Percentiles rank a stretch among this genome's conserved stretches.
Conservation (phyloP, 192 early-diverging fungal genomes). For the Rhizoclosmatium sp. region DNA sequence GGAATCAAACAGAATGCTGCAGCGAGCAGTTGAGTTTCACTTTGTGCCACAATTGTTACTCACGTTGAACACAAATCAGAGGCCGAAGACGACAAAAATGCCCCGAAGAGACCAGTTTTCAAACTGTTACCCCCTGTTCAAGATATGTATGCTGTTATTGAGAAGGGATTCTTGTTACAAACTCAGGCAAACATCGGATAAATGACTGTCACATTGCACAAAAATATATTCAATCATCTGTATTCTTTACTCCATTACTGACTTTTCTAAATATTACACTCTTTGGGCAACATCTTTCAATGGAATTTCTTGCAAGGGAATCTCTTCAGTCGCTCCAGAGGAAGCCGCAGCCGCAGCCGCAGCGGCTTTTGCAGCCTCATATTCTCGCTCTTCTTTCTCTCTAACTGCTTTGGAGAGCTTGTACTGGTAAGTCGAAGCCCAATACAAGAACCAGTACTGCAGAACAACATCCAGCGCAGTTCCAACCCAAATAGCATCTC, state of each 20-base stretch:
- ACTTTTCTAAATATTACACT: too few species aligned
- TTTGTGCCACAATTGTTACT: neutral
- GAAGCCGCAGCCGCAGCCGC: too few species aligned
- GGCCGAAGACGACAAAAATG: constrained; percentile 33
- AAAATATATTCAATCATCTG: too few species aligned
- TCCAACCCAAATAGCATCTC: neutral
- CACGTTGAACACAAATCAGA: neutral
- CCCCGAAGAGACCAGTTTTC: constrained; percentile 52
- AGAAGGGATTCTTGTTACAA: constrained; percentile 46
- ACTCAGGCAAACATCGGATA: neutral
- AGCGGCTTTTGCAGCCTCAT: too few species aligned
- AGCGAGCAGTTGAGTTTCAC: constrained; percentile 7
- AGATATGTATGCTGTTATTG: constrained; percentile 54
- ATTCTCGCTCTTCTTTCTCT: too few species aligned
- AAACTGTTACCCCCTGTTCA: constrained; percentile 52
- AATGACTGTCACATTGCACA: neutral
- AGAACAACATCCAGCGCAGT: neutral
- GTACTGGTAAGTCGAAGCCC: neutral
- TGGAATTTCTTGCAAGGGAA: too few species aligned
- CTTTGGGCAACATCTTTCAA: too few species aligned
- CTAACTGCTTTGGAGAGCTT: too few species aligned
- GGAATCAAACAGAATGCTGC: constrained; percentile 34
- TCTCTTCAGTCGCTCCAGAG: too few species aligned
- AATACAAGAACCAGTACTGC: neutral
- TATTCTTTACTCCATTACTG: too few species aligned